These are phyloP conservation scores for Penicillium diatomitis DNA, from an alignment of 495 filamentous ascomycete species.

Conservation along the genomic window DNA sequence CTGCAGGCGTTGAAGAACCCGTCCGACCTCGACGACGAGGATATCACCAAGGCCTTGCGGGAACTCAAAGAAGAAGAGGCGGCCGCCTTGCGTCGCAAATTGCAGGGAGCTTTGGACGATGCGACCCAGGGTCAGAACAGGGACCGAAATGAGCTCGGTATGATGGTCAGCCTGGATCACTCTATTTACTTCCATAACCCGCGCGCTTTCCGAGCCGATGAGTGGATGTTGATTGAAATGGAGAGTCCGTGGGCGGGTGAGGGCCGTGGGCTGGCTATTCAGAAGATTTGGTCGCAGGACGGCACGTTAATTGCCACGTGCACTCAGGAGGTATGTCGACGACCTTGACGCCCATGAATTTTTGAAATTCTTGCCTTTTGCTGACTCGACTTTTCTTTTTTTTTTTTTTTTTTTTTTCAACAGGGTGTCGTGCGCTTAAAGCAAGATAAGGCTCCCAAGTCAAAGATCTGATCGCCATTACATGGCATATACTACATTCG, in stretches of 20 bases:
- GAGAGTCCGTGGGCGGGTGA: slow-evolving; percentile 90
- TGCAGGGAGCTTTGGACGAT: slow-evolving; percentile 28
- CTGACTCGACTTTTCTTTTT: not conserved
- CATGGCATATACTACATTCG: slow-evolving; percentile 3
- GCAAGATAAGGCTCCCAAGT: slow-evolving; percentile 31
- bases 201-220: slow-evolving; percentile 67
- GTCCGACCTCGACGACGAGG: slow-evolving; percentile 36
- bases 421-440: slow-evolving; percentile 39
- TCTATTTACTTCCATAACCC: slow-evolving; percentile 93
- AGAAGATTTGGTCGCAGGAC: slow-evolving; percentile 79
- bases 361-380: not conserved
- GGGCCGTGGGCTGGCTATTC: slow-evolving; percentile 75
- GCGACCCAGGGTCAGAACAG: slow-evolving; percentile 12
- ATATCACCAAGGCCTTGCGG: slow-evolving; percentile 29
- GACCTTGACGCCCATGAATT: not conserved
- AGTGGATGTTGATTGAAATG: slow-evolving; percentile 92
- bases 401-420: not conserved
- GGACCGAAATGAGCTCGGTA: slow-evolving; percentile 52
- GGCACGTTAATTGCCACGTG: slow-evolving; percentile 67
- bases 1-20: slow-evolving; percentile 38
- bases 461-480: slow-evolving; percentile 26
- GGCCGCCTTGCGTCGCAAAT: slow-evolving; percentile 26
- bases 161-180: slow-evolving; percentile 95
- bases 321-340: slow-evolving; percentile 34
- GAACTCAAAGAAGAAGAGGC: slow-evolving; percentile 38